phyloP scores from a whole-genome alignment of 306 rosid species.

The Cucurbita maxima region DNA sequence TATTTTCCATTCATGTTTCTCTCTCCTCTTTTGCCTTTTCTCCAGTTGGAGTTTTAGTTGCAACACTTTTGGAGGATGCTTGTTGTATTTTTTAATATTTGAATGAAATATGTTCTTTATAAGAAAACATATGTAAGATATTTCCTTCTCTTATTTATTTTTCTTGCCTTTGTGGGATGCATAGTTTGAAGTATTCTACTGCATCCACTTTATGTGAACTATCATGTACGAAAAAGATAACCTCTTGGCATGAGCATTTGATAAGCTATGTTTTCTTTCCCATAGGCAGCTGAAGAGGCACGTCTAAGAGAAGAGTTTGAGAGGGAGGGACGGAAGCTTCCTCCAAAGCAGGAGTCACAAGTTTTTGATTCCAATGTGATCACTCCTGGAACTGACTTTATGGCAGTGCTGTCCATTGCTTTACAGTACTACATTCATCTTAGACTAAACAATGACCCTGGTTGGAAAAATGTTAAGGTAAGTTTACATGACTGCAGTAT shows the following conservation, averaged over 20 bases:
- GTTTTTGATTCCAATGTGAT: constrained; percentile 81
- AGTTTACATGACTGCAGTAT: neutral
- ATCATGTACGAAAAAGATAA: neutral
- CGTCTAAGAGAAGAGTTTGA: constrained; percentile 82
- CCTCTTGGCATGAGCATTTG: neutral
- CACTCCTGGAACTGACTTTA: constrained; percentile 95
- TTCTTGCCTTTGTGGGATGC: neutral
- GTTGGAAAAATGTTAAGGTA: constrained; percentile 89
- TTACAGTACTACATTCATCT: constrained; percentile 95
- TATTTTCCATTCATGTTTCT: neutral
- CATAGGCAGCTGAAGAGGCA: constrained; percentile 79
- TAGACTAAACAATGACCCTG: constrained; percentile 89
- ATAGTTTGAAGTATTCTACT: neutral
- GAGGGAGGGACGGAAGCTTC: constrained; percentile 92
- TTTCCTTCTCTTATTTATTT: neutral
- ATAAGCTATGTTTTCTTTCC: neutral
- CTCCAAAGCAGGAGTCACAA: constrained; percentile 61
- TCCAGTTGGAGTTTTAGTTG: neutral
- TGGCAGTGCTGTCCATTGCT: constrained; percentile 81
- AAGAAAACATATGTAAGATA: neutral
- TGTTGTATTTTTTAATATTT: neutral
- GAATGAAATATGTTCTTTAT: neutral
- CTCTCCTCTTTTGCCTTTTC: neutral
- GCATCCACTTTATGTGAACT: neutral
- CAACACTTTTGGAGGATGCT: neutral